phyloP scores from a whole-genome alignment of 2,329 filamentous ascomycete genomes.

The Raffaelea ambrosiae region DNA sequence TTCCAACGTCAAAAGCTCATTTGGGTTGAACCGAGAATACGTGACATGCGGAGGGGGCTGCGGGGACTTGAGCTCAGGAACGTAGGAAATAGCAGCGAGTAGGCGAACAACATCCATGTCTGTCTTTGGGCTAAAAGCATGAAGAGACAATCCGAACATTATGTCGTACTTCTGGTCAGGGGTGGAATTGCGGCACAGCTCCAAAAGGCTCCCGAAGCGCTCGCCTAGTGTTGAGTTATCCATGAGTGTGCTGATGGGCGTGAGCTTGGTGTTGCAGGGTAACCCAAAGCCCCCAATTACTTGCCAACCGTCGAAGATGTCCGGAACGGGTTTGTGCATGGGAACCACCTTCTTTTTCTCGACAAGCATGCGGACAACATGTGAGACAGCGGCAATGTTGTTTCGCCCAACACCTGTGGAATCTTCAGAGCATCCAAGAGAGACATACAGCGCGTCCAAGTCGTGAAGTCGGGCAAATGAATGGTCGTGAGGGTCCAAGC shows the following conservation, averaged over 20 bases:
- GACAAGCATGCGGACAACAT: background rate
- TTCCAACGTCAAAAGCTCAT: background rate
- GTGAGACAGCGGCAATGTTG: background rate
- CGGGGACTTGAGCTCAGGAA: constrained; percentile 28
- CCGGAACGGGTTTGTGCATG: background rate
- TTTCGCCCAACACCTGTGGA: background rate
- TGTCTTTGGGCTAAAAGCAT: constrained; percentile 16
- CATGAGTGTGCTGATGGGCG: constrained; percentile 1
- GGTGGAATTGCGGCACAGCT: constrained; percentile 1
- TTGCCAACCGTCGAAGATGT: constrained; percentile 1
- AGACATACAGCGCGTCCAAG: constrained; percentile 1
- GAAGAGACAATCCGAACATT: constrained; percentile 17
- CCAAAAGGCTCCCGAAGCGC: constrained; percentile 16
- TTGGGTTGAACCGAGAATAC: constrained; percentile 1
- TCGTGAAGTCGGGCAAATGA: constrained; percentile 2
- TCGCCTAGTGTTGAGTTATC: background rate
- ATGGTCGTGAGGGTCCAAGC: no score
- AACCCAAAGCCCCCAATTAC: constrained; percentile 2
- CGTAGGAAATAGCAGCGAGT: constrained; percentile 34
- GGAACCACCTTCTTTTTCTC: background rate
- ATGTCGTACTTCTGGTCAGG: constrained; percentile 4
- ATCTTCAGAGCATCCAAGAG: background rate
- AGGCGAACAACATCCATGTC: constrained; percentile 19
- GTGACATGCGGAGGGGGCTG: constrained; percentile 16
- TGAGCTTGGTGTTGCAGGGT: background rate